Evolutionary conservation across 345 rosid species (phyloP), one percentile per base, ranked within the genome.

Genomic region (Atalantia buxifolia): DNA sequence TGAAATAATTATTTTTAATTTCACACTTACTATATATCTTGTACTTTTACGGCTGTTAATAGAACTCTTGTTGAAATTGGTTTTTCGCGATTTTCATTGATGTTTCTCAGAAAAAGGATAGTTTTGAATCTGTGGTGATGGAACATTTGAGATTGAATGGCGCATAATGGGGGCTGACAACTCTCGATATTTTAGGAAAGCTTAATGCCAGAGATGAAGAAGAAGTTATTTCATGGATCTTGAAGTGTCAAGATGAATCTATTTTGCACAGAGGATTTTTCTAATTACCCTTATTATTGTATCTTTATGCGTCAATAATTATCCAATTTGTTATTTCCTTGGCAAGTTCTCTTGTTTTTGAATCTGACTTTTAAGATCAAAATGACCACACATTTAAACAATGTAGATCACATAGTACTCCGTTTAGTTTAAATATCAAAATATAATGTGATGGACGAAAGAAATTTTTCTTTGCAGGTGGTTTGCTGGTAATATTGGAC

Each of bases 401-500:
- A 57, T 9, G 25, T n/a, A 45, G 21, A 42, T 30, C 6, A n/a
- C 62, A 40, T 27, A 21, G 28, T 74, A 62, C 10, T 24, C 13
- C 50, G 0, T 12, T 13, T 45, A 45, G 9, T 27, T 36, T 65
- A 62, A 21, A 60, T 31, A 16, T 22, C 16, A 56, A 79, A 40
- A 9, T 2, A 22, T 59, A 19, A 19, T 3, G 61, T 59, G 53
- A 12, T 48, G 4, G 30, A 25, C 40, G 9, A 25, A 48, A 7
- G 25, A 30, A 31, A 25, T 2, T 74, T 56, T 78, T 69, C 79
- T 81, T 27, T 81, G 82, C 88, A 92, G 98, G 98, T 74, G 98
- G 98, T 12, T 96, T 92, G 88, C 92, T n/a, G 98, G 99, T 78
- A 96, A 94, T 69, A 70, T 89, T 81, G 97, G 98, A 68, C 98